Evolutionary conservation across 1,139 yeast species (phyloP).

Genomic region (Hyphopichia buzzinii): DNA sequence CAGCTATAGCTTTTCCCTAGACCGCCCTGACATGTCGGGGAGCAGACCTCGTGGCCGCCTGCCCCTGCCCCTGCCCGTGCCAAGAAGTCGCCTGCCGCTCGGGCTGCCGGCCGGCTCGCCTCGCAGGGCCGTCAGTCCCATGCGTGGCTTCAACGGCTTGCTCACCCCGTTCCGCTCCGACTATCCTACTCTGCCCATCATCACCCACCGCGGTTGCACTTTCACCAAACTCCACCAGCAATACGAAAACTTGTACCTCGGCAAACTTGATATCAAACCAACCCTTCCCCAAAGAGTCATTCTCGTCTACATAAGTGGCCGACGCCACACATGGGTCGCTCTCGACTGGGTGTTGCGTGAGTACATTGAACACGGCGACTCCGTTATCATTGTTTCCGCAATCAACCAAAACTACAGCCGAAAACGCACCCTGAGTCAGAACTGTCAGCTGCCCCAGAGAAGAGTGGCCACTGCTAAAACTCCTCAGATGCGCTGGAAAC

Average conservation of each 20-base stretch:
- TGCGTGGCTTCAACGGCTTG: not conserved
- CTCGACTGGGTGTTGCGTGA: constrained; percentile 62
- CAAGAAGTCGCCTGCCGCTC: not conserved
- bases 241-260: constrained; percentile 38
- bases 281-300: constrained; percentile 53
- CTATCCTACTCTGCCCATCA: constrained; percentile 55
- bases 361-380: constrained; percentile 60
- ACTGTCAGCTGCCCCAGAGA: not conserved
- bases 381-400: constrained; percentile 55
- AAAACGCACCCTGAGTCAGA: constrained; percentile 1
- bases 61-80: not conserved
- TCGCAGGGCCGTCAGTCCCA: constrained; percentile 2
- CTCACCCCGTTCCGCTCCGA: constrained; percentile 1
- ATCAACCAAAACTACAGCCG: constrained; percentile 14
- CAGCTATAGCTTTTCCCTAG: not conserved
- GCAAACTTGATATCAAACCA: constrained; percentile 32
- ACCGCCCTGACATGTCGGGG: not conserved
- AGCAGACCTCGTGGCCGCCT: not conserved
- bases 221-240: constrained; percentile 44
- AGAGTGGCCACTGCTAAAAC: constrained; percentile 25
- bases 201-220: constrained; percentile 52
- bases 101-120: not conserved
- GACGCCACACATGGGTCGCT: constrained; percentile 78
- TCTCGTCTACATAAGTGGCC: constrained; percentile 64
- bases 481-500: constrained; percentile 29